Evolutionary conservation across 345 rosid species (phyloP).

Genomic region (Murraya koenigii): DNA sequence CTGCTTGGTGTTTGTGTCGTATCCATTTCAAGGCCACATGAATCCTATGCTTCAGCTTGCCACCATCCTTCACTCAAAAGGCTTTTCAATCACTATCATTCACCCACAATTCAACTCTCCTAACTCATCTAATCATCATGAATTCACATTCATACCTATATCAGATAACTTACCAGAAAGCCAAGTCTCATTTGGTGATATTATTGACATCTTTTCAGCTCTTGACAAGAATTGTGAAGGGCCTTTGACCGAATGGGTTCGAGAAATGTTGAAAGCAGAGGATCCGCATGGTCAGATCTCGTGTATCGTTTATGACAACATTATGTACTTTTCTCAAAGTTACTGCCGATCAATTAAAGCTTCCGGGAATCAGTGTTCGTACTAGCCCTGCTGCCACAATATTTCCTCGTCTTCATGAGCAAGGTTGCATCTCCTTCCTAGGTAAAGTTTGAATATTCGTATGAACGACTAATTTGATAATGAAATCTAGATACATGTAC

Average conservation of each 20-base stretch:
- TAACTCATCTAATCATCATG: constrained; percentile 11
- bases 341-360: constrained; percentile 24
- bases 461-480: neutral
- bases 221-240: constrained; percentile 23
- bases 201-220: neutral
- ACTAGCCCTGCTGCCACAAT: constrained; percentile 21
- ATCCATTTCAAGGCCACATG: constrained; percentile 37
- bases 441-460: constrained; percentile 5
- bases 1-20: constrained; percentile 31
- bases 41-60: constrained; percentile 43
- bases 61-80: constrained; percentile 28
- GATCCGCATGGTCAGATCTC: neutral
- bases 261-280: constrained; percentile 13
- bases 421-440: constrained; percentile 22
- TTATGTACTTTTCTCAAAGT: constrained; percentile 26
- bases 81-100: constrained; percentile 30
- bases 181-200: constrained; percentile 1
- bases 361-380: constrained; percentile 21
- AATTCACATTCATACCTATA: constrained; percentile 21
- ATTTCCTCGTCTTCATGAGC: constrained; percentile 5
- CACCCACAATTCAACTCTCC: constrained; percentile 36
- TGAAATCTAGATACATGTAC: neutral
- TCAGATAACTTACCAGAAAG: constrained; percentile 10
- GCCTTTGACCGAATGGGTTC: constrained; percentile 17
- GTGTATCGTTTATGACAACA: constrained; percentile 30